Evolutionary conservation across 345 rosid genomes (phyloP).

Genomic region (Eucalyptus rudis): DNA sequence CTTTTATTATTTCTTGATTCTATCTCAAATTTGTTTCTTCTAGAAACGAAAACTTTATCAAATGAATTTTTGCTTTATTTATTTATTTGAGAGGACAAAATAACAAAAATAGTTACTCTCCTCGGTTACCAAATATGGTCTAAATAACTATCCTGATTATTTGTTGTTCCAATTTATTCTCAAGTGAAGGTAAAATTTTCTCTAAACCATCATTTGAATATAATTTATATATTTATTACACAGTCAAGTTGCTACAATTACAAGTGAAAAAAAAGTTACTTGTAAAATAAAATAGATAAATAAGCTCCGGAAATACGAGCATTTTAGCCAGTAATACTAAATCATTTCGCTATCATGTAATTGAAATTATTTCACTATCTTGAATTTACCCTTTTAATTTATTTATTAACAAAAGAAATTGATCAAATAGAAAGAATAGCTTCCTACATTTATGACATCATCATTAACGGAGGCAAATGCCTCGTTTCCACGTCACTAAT

Average conservation of each 20-base stretch:
- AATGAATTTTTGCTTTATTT: rapidly evolving
- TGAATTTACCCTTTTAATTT: not conserved
- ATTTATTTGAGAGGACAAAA: rapidly evolving
- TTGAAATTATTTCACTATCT: not conserved
- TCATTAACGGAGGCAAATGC: not conserved
- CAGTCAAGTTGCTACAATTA: rapidly evolving
- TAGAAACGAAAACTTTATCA: rapidly evolving
- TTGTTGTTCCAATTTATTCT: not conserved
- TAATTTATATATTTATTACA: not conserved
- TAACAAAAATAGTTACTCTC: too few relatives aligned
- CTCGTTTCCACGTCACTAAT: not conserved
- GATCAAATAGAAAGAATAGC: not conserved
- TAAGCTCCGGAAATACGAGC: not conserved
- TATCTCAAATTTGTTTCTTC: rapidly evolving
- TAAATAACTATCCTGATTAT: too few relatives aligned
- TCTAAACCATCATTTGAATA: not conserved
- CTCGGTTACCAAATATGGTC: rapidly evolving
- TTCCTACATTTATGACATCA: not conserved
- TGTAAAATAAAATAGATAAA: not conserved
- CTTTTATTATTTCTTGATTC: rapidly evolving
- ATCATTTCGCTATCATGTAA: not conserved
- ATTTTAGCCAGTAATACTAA: not conserved
- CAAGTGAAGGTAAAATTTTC: not conserved
- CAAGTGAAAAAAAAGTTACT: not conserved
- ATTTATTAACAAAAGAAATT: not conserved